Base-by-base conservation (phyloP, 192 early-diverging fungal species). In the Backusella macrospora region DNA sequence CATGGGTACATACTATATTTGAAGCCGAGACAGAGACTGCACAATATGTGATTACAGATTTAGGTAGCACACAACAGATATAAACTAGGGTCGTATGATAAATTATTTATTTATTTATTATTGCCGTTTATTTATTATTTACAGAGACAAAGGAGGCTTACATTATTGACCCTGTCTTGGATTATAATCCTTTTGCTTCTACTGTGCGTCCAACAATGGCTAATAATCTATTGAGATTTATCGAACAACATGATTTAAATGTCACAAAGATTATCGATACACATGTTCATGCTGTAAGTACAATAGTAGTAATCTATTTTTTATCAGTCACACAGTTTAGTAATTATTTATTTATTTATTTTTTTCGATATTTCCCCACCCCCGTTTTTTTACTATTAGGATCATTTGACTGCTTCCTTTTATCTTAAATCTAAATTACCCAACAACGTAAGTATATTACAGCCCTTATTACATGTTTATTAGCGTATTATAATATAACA, bases 201-300 rank as follows among this genome's bases (percentile, higher is more conserved):
- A 63, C 42, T 5, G 74, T 80, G 7, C 64, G 63, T 13, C 55
- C 74, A 23, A 52, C 46, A 4, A 68, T 65, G 37, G 78, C 78
- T 12, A 72, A 76, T 43, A 18, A 43, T 21, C 29, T 80, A 6
- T 52, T 80, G 4, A 55, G 72, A n/a, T 80, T 73, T 65, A 52
- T 76, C 5, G 26, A 71, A 34, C 48, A 72, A 23, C 46, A 80
- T 18, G 39, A 73, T 18, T 40, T 80, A 2, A 47, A 64, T 45
- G 70, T 80, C 3, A 75, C 78, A 55, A 75, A 68, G 38, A 76
- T 75, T 13, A 80, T 80, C 48, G 78, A 80, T 39, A 80, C 74
- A 1, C 74, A 75, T 73, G 74, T 80, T 15, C 78, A 80, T 65
- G 78, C 78, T 14, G 77, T 78, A 73, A 73, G 55, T 55, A 18